Evolutionary conservation across 345 rosid genomes (phyloP).

Genomic region (Eucalyptus lansdowneana): DNA sequence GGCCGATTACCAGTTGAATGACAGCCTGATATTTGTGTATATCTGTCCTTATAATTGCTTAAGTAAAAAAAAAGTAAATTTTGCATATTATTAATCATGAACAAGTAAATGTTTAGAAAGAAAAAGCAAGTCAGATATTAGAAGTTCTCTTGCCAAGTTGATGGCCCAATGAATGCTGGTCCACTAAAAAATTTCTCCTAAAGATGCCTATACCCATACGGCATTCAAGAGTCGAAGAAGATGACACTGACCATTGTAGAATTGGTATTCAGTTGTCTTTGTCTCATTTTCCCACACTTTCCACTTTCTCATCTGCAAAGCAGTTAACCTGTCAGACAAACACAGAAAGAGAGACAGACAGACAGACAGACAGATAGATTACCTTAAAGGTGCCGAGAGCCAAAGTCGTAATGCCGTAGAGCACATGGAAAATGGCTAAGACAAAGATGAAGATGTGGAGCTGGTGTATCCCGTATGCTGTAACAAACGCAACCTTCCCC

Average conservation of each 20-base stretch:
- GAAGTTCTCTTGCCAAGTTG: neutral
- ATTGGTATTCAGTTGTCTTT: conserved; percentile 62
- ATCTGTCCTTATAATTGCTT: neutral
- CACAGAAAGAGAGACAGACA: neutral
- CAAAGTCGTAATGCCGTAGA: conserved; percentile 59
- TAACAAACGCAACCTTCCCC: conserved; percentile 75
- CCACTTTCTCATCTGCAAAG: conserved; percentile 77
- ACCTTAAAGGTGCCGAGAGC: conserved; percentile 71
- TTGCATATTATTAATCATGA: neutral
- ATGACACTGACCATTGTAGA: conserved; percentile 23
- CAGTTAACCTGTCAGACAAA: neutral
- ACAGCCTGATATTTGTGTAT: neutral
- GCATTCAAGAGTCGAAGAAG: neutral
- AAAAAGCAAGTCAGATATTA: neutral
- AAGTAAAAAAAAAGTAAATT: neutral
- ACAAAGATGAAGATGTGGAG: conserved; percentile 84
- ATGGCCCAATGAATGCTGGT: neutral
- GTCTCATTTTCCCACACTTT: conserved; percentile 88
- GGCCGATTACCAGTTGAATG: neutral
- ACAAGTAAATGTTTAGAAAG: neutral
- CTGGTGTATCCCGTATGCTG: conserved; percentile 73
- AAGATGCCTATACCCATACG: neutral
- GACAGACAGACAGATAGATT: neutral
- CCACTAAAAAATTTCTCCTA: neutral
- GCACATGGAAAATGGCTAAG: conserved; percentile 64